Base-by-base conservation (phyloP, 768 basidiomycete species). In the Leccinum variicolor region DNA sequence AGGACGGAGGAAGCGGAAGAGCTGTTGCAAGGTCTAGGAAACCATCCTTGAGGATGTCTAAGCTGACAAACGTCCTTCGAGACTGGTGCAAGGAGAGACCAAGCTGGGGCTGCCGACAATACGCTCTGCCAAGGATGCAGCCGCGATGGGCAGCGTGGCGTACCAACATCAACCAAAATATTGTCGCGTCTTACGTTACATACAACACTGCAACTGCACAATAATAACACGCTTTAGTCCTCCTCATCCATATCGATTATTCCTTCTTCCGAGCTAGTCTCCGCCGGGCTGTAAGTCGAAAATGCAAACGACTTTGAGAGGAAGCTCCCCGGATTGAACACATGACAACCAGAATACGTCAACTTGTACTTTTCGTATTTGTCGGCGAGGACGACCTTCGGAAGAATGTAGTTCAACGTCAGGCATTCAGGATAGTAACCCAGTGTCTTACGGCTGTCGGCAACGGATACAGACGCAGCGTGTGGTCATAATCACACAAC, bases 281-380 rank as follows among this genome's bases (percentile, higher is more conserved):
- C 88, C 2, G 90, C 84, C 13, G 95, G 95, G 57, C 87, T 90
- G 64, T 95, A 99, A 3, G 93, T 90, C 11, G 90, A 92, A 77
- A 98, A 98, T 6, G 84, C 81, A 63, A 92, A 89, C 6, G 87
- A 81, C 50, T 84, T 88, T 5, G 91, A 85, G 14, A 94, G 79
- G 69, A 98, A 98, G 51, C 89, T 86, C 19, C 97, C 95, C 0
- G 97, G 97, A 70, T 99, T 99, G 80, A 98, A 94, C 26, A 98
- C 97, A 73, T 98, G 97, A 66, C 97, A 98, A 11, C 94, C 94
- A 57, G 95, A 94, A 71, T 99, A 99, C 1, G 95, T 98, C 62
- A 97, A 79, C 66, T 97, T 93, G 71, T 93, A 99, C 49, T 90
- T 84, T 69, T 97, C 95, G 68, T 98, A 97, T 73, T 89, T 94